Evolutionary conservation across 1,284 basidiomycete species (phyloP).

Genomic region (Cryptococcus jaspeensis): DNA sequence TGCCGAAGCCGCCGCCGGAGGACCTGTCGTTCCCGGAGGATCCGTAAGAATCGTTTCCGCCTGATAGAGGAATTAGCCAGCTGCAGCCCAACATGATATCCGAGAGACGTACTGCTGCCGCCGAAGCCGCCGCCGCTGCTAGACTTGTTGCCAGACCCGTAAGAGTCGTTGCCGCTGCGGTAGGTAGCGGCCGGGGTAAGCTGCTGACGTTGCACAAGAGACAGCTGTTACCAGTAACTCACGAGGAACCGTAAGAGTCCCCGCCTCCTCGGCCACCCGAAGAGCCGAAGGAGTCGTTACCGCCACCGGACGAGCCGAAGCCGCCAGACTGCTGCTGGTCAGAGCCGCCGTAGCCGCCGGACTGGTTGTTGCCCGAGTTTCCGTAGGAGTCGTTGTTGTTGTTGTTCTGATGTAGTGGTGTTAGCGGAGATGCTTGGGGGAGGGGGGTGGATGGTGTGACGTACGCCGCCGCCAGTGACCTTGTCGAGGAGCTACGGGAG

Average conservation of each 20-base stretch:
- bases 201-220: too few relatives aligned
- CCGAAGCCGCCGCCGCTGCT: not conserved
- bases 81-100: too few relatives aligned
- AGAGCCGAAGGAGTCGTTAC: not conserved
- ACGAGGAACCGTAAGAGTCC: slow-evolving; percentile 8
- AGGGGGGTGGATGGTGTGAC: not conserved
- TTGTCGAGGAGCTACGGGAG: not conserved
- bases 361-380: not conserved
- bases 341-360: not conserved
- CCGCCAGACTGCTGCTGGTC: not conserved
- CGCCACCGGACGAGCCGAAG: not conserved
- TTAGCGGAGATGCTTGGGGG: too few relatives aligned
- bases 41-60: not conserved
- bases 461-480: not conserved
- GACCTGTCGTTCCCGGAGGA: not conserved
- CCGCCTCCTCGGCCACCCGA: slow-evolving; percentile 4
- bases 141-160: not conserved
- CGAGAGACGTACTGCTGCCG: not conserved
- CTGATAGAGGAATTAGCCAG: too few relatives aligned
- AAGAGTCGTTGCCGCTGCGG: not conserved
- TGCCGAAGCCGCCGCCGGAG: not conserved
- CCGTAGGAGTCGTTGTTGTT: not conserved
- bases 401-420: too few relatives aligned
- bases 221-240: not conserved
- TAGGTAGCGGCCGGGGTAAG: too few relatives aligned